Conservation (phyloP, 2,329 filamentous ascomycete species). For the Teratosphaeria viscida region DNA sequence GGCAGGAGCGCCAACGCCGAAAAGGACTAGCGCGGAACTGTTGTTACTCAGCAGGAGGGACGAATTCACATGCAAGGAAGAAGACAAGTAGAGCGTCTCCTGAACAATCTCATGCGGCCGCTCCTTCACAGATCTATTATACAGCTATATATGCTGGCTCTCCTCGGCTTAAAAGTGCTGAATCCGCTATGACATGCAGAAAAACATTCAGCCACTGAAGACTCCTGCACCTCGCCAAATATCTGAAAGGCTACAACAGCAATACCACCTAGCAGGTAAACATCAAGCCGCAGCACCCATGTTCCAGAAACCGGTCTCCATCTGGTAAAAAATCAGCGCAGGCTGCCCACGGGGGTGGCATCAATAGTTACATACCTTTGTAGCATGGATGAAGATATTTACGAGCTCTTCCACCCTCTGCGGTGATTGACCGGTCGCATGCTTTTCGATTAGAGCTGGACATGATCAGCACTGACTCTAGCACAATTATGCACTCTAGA, state of each 20-base stretch:
- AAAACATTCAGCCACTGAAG: no score
- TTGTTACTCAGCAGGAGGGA: neutral
- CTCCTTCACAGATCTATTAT: no score
- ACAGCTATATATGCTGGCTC: no score
- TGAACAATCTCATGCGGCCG: no score
- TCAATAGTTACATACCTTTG: conserved; percentile 49
- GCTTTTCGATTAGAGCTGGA: conserved; percentile 62
- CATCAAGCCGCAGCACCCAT: conserved; percentile 37
- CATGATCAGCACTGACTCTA: conserved; percentile 1
- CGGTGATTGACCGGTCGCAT: conserved; percentile 63
- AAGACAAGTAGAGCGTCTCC: no score
- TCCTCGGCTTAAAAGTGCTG: no score
- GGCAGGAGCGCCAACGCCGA: neutral
- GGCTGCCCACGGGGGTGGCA: neutral
- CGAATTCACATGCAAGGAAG: neutral
- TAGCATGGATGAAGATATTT: conserved; percentile 77
- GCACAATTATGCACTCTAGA: conserved; percentile 4
- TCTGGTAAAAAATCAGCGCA: conserved; percentile 32
- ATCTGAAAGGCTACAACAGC: neutral
- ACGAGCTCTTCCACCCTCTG: conserved; percentile 71
- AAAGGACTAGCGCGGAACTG: neutral
- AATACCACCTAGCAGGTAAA: neutral
- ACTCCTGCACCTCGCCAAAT: neutral
- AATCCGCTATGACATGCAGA: no score
- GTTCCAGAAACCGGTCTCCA: conserved; percentile 67